These are phyloP conservation scores for Penicillium verrucosum DNA, from an alignment of 2,329 filamentous ascomycete genomes.

Conservation along the genomic window DNA sequence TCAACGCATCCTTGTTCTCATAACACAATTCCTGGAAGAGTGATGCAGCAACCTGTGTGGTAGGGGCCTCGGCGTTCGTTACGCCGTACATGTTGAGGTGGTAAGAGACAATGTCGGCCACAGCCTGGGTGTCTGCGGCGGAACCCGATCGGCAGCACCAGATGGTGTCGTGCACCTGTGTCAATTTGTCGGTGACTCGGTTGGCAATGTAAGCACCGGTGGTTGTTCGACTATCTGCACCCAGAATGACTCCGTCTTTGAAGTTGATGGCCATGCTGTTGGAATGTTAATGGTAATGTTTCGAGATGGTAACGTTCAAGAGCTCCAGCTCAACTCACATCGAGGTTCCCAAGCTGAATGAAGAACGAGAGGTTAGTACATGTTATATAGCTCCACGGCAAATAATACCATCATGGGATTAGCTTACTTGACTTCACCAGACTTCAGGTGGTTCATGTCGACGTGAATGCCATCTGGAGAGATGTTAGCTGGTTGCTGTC, in stretches of 20 bases:
- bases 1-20: conserved; percentile 89
- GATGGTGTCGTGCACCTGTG: conserved; percentile 96
- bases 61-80: conserved; percentile 82
- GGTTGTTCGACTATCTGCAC: conserved; percentile 94
- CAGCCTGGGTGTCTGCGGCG: conserved; percentile 94
- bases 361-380: conserved; percentile 30
- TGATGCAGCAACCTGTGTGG: conserved; percentile 89
- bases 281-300: conserved; percentile 25
- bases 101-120: conserved; percentile 97
- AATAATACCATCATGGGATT: neutral
- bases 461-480: conserved; percentile 91
- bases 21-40: conserved; percentile 99
- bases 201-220: conserved; percentile 98
- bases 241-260: conserved; percentile 94
- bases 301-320: conserved; percentile 10
- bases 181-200: conserved; percentile 98
- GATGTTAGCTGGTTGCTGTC: conserved; percentile 18
- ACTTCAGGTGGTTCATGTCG: conserved; percentile 98
- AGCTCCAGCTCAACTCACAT: conserved; percentile 62
- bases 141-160: conserved; percentile 99
- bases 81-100: conserved; percentile 91
- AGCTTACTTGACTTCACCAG: conserved; percentile 95
- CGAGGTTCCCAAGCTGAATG: conserved; percentile 81
- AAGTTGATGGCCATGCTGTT: conserved; percentile 96
- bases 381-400: conserved; percentile 3